These are phyloP conservation scores for Groenewaldozyma tartarivorans DNA, from an alignment of 805 yeast genomes.

Conservation along the genomic window DNA sequence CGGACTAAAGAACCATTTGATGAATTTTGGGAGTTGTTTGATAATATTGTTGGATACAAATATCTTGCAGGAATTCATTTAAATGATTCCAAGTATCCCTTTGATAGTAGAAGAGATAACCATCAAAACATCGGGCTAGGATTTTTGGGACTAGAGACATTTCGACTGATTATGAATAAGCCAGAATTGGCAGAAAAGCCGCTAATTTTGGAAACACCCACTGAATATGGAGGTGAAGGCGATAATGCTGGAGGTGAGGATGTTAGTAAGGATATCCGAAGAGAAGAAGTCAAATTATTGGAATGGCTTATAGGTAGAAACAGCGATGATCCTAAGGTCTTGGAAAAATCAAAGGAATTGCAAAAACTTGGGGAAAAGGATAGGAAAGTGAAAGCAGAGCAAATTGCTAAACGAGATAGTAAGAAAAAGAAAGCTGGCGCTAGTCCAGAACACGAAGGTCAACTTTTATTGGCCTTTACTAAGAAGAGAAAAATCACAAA, in stretches of 20 bases:
- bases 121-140: slow-evolving; percentile 89
- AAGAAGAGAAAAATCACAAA: no score
- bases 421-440: neutral
- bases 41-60: slow-evolving; percentile 59
- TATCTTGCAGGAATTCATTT: slow-evolving; percentile 76
- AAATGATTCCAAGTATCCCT: slow-evolving; percentile 92
- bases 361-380: slow-evolving; percentile 55
- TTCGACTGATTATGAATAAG: slow-evolving; percentile 67
- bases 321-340: slow-evolving; percentile 45
- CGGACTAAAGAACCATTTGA: slow-evolving; percentile 47
- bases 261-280: slow-evolving; percentile 19
- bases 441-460: no score
- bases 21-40: slow-evolving; percentile 70
- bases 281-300: slow-evolving; percentile 70
- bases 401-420: slow-evolving; percentile 44
- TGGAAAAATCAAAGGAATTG: slow-evolving; percentile 39
- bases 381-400: slow-evolving; percentile 57
- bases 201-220: slow-evolving; percentile 79
- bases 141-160: slow-evolving; percentile 77
- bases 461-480: no score
- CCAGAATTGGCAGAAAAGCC: slow-evolving; percentile 58
- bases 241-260: slow-evolving; percentile 46
- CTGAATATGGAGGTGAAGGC: slow-evolving; percentile 24
- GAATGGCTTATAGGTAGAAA: slow-evolving; percentile 67
- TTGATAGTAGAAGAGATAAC: slow-evolving; percentile 80